These are phyloP conservation scores for Neohortaea acidophila DNA, from an alignment of 495 filamentous ascomycete species.

Conservation along the genomic window DNA sequence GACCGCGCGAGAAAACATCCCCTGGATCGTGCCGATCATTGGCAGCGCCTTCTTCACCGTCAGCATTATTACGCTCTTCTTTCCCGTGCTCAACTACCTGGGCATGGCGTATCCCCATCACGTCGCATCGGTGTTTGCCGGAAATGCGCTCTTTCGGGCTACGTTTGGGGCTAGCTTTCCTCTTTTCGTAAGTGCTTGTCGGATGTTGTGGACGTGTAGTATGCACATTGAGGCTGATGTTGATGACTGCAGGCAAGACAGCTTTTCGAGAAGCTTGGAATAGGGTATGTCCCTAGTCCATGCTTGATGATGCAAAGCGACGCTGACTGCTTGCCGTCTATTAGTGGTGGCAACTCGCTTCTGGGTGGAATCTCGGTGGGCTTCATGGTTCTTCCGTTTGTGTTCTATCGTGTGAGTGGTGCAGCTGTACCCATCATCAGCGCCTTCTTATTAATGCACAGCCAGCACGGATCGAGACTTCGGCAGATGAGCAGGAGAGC, in stretches of 20 bases:
- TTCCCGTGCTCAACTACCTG: slow-evolving; percentile 64
- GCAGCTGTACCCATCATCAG: background rate
- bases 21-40: slow-evolving; percentile 21
- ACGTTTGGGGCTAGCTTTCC: slow-evolving; percentile 34
- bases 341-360: slow-evolving; percentile 7
- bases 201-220: background rate
- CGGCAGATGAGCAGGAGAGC: slow-evolving; percentile 6
- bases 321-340: too few relatives aligned
- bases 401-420: slow-evolving; percentile 11
- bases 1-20: slow-evolving; percentile 17
- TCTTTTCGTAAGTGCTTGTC: slow-evolving; percentile 24
- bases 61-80: slow-evolving; percentile 16
- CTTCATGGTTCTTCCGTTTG: slow-evolving; percentile 8
- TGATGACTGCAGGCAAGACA: background rate
- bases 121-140: slow-evolving; percentile 34
- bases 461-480: slow-evolving; percentile 1
- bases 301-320: too few relatives aligned
- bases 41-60: slow-evolving; percentile 11
- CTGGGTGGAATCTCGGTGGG: slow-evolving; percentile 8
- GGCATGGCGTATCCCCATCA: slow-evolving; percentile 35
- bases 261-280: slow-evolving; percentile 8
- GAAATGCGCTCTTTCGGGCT: slow-evolving; percentile 32
- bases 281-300: too few relatives aligned
- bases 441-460: background rate
- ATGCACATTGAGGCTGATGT: background rate